Evolutionary conservation across 179 eudicot species (phyloP), one percentile per base, ranked within the genome.

Genomic region (Corrigiola litoralis): DNA sequence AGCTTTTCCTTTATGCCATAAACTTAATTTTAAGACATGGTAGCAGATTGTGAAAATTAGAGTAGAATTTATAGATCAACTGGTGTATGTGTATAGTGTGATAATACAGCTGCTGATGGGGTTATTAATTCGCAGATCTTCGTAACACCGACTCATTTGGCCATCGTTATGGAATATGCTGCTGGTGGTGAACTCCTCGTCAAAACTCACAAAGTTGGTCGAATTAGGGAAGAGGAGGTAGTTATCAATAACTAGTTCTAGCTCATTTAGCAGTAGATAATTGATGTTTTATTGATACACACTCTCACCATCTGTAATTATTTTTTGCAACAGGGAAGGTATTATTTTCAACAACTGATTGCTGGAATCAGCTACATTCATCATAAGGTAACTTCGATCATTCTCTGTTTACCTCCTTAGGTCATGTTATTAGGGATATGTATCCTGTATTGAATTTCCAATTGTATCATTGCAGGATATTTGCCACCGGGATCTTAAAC

Each of bases 391-490:
- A 14, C n/a, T n/a, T n/a, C n/a, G n/a, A n/a, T n/a, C n/a, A n/a
- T n/a, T n/a, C n/a, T n/a, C n/a, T n/a, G n/a, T n/a, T n/a, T n/a
- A n/a, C n/a, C n/a, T n/a, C n/a, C n/a, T n/a, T n/a, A n/a, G n/a
- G n/a, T n/a, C n/a, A n/a, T n/a, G n/a, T n/a, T n/a, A n/a, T n/a
- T n/a, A n/a, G n/a, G n/a, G n/a, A n/a, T n/a, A n/a, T n/a, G n/a
- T n/a, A n/a, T n/a, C n/a, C n/a, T n/a, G n/a, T n/a, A n/a, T n/a
- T n/a, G n/a, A n/a, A n/a, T n/a, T n/a, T n/a, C n/a, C n/a, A n/a
- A n/a, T n/a, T n/a, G n/a, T n/a, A n/a, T n/a, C n/a, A n/a, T n/a
- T 84, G 81, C 82, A 89, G 96, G 88, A 85, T 87, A 85, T 92
- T 45, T 92, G 96, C 64, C 98, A 92, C 46, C 79, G 98, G 68